Percentiles rank a stretch among this genome's conserved stretches.
These are phyloP conservation scores for Polytrichum formosum DNA, from an alignment of 225 moss, liverwort and hornwort genomes.

Conservation along the genomic window DNA sequence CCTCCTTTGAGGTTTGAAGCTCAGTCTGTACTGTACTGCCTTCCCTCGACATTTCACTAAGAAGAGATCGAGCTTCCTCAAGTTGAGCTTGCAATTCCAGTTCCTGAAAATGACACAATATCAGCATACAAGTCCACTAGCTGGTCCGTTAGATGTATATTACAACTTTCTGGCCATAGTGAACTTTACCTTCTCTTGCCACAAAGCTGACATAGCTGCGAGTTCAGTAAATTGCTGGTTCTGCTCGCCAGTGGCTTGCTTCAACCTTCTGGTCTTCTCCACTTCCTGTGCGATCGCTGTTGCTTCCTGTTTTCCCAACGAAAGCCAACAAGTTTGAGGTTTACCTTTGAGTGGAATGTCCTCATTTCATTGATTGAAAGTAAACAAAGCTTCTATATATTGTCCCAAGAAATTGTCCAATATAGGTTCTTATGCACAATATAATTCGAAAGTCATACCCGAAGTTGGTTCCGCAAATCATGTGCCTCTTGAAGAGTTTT, in stretches of 20 bases:
- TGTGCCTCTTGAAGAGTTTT: slow-evolving; percentile 31
- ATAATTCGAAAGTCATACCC: slow-evolving; percentile 22
- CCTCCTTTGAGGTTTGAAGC: slow-evolving; percentile 13
- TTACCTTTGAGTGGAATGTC: no score
- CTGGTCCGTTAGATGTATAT: no score
- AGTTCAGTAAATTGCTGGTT: slow-evolving; percentile 8
- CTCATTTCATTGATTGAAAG: no score
- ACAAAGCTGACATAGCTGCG: slow-evolving; percentile 14
- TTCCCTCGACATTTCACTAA: slow-evolving; percentile 8
- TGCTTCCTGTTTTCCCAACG: slow-evolving; percentile 6
- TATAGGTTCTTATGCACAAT: no score
- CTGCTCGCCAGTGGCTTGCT: slow-evolving; percentile 12
- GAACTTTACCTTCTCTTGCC: slow-evolving; percentile 17
- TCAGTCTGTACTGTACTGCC: slow-evolving; percentile 12
- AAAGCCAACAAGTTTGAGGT: no score
- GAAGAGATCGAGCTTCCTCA: slow-evolving; percentile 15
- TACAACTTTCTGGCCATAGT: no score
- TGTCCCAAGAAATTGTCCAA: no score
- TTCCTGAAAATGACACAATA: slow-evolving; percentile 8
- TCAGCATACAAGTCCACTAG: no score
- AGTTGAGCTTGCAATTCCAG: slow-evolving; percentile 16
- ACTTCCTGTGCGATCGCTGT: slow-evolving; percentile 10
- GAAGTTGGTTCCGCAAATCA: slow-evolving; percentile 27
- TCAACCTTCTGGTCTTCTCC: slow-evolving; percentile 12
- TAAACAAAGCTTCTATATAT: no score